Evolutionary conservation across 306 rosid genomes (phyloP).

Genomic region (Alnus glutinosa): DNA sequence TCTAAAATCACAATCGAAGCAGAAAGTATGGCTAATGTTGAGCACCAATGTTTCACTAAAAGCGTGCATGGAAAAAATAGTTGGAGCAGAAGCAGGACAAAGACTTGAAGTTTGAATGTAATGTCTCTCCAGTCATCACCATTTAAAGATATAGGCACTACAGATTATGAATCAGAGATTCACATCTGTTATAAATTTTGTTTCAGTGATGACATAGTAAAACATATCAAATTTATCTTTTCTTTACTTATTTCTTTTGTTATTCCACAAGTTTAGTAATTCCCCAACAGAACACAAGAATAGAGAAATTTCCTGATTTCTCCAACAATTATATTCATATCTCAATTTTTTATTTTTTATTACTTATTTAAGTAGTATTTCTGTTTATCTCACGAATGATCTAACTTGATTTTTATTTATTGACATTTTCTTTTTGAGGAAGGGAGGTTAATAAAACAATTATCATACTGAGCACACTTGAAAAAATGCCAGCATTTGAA

Average conservation of each 20-base stretch:
- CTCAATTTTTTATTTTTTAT: background rate
- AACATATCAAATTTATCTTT: background rate
- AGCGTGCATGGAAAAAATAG: background rate
- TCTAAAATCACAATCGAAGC: background rate
- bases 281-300: background rate
- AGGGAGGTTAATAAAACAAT: background rate
- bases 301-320: background rate
- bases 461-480: background rate
- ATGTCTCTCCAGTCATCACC: background rate
- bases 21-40: background rate
- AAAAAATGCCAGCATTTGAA: background rate
- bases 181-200: background rate
- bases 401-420: background rate
- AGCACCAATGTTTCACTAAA: slow-evolving; percentile 15
- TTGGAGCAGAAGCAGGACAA: background rate
- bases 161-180: background rate
- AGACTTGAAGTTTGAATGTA: background rate
- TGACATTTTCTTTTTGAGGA: background rate
- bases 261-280: background rate
- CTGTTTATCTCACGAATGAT: too few species aligned
- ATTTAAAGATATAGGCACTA: background rate
- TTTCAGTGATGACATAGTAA: too few species aligned
- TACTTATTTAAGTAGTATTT: background rate
- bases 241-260: background rate
- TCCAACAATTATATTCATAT: background rate